phyloP scores from a whole-genome alignment of 371 early-diverging fungal genomes.

The Globomyces sp. region DNA sequence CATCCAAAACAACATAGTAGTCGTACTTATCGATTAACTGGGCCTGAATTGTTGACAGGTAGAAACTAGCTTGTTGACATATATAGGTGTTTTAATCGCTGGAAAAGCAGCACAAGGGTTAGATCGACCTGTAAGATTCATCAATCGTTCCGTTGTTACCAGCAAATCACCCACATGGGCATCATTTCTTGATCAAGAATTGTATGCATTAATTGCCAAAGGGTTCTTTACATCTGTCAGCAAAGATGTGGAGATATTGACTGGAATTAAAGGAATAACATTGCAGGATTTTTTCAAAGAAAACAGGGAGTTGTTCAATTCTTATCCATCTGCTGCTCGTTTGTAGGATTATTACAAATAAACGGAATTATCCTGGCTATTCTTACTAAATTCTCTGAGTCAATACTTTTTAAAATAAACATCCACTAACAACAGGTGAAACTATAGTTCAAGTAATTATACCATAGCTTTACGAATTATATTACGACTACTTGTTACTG shows the following conservation, averaged over 20 bases:
- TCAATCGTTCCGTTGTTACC: conserved; percentile 8
- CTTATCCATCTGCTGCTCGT: too few species aligned
- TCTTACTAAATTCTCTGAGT: too few species aligned
- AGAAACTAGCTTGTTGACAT: too few species aligned
- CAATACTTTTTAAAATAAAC: too few species aligned
- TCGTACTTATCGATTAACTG: conserved; percentile 27
- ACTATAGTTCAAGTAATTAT: too few species aligned
- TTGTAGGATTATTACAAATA: too few species aligned
- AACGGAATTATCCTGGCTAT: too few species aligned
- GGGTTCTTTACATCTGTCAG: conserved; percentile 20
- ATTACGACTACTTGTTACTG: too few species aligned
- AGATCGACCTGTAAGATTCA: conserved; percentile 26
- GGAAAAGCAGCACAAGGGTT: conserved; percentile 28
- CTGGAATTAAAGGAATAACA: conserved; percentile 11
- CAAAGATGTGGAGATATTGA: conserved; percentile 12
- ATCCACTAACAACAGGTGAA: too few species aligned
- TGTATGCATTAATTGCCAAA: conserved; percentile 19
- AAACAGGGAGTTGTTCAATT: conserved; percentile 12
- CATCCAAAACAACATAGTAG: conserved; percentile 11
- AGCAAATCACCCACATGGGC: neutral
- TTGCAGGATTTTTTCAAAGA: conserved; percentile 24
- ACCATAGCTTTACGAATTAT: too few species aligned
- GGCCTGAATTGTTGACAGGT: conserved; percentile 29
- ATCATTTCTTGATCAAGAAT: conserved; percentile 4
- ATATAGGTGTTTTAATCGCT: conserved; percentile 21